Base-by-base conservation (phyloP, 1,284 basidiomycete species). In the Mycena citricolor region DNA sequence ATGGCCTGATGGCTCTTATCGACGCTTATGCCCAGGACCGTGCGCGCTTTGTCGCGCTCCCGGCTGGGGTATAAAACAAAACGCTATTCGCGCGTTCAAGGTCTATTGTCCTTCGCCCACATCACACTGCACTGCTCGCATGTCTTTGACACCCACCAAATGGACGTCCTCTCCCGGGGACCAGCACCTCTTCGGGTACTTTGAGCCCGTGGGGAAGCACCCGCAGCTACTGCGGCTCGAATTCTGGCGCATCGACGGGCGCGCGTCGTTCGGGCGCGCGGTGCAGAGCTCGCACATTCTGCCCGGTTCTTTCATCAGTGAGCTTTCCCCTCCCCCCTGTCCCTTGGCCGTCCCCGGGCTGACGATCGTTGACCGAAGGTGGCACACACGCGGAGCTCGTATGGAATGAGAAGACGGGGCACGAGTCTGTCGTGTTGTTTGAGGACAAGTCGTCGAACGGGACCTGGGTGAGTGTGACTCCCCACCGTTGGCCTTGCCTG, bases 151-250 rank as follows among this genome's bases (percentile, higher is more conserved):
- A n/a, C 23, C 17, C 17, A 5, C 7, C 20, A 31, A 13, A 19
- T 46, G 5, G 42, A 52, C 17, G 7, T n/a, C n/a, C n/a, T n/a
- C n/a, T n/a, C n/a, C n/a, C n/a, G n/a, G n/a, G n/a, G n/a, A n/a
- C n/a, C n/a, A 17, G 5, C 47, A 52, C 30, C 37, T 52, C 14
- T 52, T 39, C 36, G 51, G 20, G 5, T 52, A 36, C 19, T 44
- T 52, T 14, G 7, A 19, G 3, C 51, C 51, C 3, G 24, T 29
- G 4, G 28, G 35, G 5, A 4, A n/a, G 7, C 26, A 43, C 20
- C 29, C 22, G 2, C 22, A 37, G 1, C 20, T 43, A 7, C 20
- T 40, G 11, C 43, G 47, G 26, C 42, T 52, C n/a, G 51, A 52
- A 40, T 28, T 52, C 14, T 49, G 47, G 51, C 47, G 51, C 36